Evolutionary conservation across 202 grass and related monocot genomes (phyloP).

Genomic region (Alloteropsis angusta): DNA sequence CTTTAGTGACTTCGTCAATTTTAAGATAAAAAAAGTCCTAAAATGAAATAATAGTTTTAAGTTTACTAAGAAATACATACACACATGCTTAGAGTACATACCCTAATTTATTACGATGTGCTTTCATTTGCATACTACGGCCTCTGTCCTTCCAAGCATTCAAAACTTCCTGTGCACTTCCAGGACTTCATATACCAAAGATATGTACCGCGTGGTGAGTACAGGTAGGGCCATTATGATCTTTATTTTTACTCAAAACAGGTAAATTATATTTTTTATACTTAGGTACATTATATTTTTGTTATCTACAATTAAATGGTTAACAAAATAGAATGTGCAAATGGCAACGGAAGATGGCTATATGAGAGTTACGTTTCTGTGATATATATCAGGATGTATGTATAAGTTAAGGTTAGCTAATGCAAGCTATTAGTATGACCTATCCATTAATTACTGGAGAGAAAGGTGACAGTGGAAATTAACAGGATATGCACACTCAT

Average conservation of each 20-base stretch:
- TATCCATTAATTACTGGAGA: not conserved
- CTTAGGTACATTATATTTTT: too few species aligned
- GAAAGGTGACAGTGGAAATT: too few species aligned
- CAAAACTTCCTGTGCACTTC: not conserved
- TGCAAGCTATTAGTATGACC: not conserved
- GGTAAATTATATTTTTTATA: too few species aligned
- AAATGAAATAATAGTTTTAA: not conserved
- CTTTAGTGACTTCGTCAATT: too few species aligned
- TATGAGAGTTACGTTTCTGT: not conserved
- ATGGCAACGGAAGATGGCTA: not conserved
- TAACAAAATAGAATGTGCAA: not conserved
- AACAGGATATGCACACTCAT: not conserved
- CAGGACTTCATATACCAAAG: not conserved
- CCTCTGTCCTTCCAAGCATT: not conserved
- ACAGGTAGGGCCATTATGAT: not conserved
- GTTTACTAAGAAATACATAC: not conserved
- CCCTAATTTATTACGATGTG: not conserved
- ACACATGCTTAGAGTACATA: not conserved
- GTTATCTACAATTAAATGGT: not conserved
- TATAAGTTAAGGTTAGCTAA: not conserved
- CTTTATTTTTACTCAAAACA: not conserved
- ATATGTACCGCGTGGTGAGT: not conserved
- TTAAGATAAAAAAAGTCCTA: not conserved
- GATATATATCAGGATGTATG: not conserved
- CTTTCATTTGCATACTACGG: not conserved